These are phyloP conservation scores for Aspergillus ochraceus DNA, from an alignment of 2,329 filamentous ascomycete genomes.

Conservation along the genomic window DNA sequence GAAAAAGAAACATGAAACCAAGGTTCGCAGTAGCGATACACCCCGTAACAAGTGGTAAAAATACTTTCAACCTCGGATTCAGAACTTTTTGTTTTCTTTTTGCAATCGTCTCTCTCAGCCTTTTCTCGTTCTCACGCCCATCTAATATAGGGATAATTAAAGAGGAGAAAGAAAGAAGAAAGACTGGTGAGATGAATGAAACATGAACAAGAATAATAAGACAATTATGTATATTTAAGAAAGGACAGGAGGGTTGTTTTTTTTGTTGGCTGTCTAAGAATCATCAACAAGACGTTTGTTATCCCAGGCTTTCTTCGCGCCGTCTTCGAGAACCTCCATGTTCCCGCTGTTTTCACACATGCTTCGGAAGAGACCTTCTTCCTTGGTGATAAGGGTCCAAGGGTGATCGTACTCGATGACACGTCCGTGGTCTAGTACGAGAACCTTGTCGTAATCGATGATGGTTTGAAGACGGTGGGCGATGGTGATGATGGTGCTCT, in stretches of 20 bases:
- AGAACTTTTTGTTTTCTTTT: background rate
- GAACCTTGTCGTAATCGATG: slow-evolving; percentile 95
- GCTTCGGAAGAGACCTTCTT: slow-evolving; percentile 64
- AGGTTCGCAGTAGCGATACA: background rate
- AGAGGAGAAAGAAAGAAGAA: background rate
- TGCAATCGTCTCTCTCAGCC: background rate
- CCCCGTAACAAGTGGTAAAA: background rate
- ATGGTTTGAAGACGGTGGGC: slow-evolving; percentile 95
- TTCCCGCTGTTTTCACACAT: slow-evolving; percentile 72
- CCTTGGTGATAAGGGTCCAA: slow-evolving; percentile 72
- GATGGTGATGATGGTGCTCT: slow-evolving; percentile 91
- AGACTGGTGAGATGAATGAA: background rate
- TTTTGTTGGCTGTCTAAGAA: slow-evolving; percentile 25
- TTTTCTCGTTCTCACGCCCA: background rate
- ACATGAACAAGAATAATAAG: background rate
- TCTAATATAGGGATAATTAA: background rate
- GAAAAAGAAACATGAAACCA: background rate
- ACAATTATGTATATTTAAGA: slow-evolving; percentile 2
- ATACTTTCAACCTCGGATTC: background rate
- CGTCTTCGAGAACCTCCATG: slow-evolving; percentile 56
- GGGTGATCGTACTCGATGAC: slow-evolving; percentile 92
- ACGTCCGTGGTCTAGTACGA: slow-evolving; percentile 85
- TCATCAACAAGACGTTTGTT: slow-evolving; percentile 50
- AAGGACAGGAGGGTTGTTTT: background rate
- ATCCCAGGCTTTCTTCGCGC: slow-evolving; percentile 53